Evolutionary conservation across 2,329 filamentous ascomycete genomes (phyloP), one percentile per base, ranked within the genome.

Genomic region (Nigrograna mackinnonii): DNA sequence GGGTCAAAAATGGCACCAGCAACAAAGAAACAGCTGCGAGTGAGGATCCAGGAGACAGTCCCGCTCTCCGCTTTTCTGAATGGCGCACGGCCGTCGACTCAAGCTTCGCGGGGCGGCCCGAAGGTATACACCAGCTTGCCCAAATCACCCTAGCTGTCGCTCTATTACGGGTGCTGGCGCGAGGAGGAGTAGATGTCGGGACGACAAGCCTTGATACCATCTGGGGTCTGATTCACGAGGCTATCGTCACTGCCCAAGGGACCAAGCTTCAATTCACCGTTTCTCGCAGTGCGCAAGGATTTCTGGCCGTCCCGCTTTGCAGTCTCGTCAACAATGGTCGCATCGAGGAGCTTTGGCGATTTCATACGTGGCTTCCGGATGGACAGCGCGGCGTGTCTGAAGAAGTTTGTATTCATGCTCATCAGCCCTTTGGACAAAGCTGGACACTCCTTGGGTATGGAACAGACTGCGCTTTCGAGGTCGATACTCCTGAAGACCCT

Each of bases 141-240:
- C n/a, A n/a, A n/a, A n/a, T n/a, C n/a, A n/a, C n/a, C n/a, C n/a
- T n/a, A n/a, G n/a, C n/a, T n/a, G n/a, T n/a, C n/a, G n/a, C n/a
- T n/a, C n/a, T n/a, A n/a, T n/a, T n/a, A n/a, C n/a, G n/a, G n/a
- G n/a, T n/a, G n/a, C n/a, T n/a, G n/a, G n/a, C n/a, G n/a, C n/a
- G n/a, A n/a, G n/a, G n/a, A n/a, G n/a, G n/a, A n/a, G n/a, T n/a
- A 19, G 35, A 37, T 5, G 12, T 24, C 9, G 22, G 17, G 6
- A 37, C 35, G 16, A 22, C 35, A 4, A 37, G 35, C 20, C 35
- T 37, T 16, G 35, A 37, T 24, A 37, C 20, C 12, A 37, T 37
- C 17, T 37, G 35, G 20, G 16, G 19, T 6, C 20, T 37, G 6
- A 14, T 37, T 16, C 20, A 37, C 20, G 5, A 22, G 18, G 35